Percentiles rank a stretch among this genome's conserved stretches.
These are phyloP conservation scores for Decorospora gaudefroyi DNA, from an alignment of 2,329 filamentous ascomycete species.

Conservation along the genomic window DNA sequence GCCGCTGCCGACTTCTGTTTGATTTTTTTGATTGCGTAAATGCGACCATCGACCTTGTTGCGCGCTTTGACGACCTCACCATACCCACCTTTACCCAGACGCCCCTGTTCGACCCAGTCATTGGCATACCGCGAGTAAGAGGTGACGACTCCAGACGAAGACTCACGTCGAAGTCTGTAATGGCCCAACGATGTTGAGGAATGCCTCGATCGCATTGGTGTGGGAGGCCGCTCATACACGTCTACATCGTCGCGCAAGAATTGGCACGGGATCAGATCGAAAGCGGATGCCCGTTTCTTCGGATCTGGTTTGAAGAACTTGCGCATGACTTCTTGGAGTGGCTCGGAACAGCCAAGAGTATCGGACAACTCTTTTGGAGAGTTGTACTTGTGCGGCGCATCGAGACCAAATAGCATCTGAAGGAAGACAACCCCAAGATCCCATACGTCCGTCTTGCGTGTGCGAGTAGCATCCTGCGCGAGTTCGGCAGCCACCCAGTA, in stretches of 20 bases:
- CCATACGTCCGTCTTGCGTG: slow-evolving; percentile 89
- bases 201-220: slow-evolving; percentile 44
- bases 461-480: slow-evolving; percentile 60
- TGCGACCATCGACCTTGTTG: slow-evolving; percentile 89
- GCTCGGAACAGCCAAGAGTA: slow-evolving; percentile 70
- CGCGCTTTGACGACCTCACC: slow-evolving; percentile 94
- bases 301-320: slow-evolving; percentile 85
- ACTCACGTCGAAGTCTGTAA: slow-evolving; percentile 44
- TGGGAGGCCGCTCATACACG: slow-evolving; percentile 44
- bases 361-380: slow-evolving; percentile 77
- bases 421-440: slow-evolving; percentile 88
- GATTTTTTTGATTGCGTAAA: slow-evolving; percentile 98
- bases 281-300: slow-evolving; percentile 82
- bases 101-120: slow-evolving; percentile 88
- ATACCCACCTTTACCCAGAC: slow-evolving; percentile 90
- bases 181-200: slow-evolving; percentile 44
- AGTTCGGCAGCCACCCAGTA: slow-evolving; percentile 86
- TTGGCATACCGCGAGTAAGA: slow-evolving; percentile 76
- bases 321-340: slow-evolving; percentile 77
- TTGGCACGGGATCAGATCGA: slow-evolving; percentile 66
- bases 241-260: slow-evolving; percentile 58
- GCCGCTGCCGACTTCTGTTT: slow-evolving; percentile 74
- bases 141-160: slow-evolving; percentile 37
- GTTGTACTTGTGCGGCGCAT: slow-evolving; percentile 74
- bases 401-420: slow-evolving; percentile 90